Evolutionary conservation across 345 rosid genomes (phyloP), one percentile per base, ranked within the genome.

Genomic region (Hirschfeldia incana): DNA sequence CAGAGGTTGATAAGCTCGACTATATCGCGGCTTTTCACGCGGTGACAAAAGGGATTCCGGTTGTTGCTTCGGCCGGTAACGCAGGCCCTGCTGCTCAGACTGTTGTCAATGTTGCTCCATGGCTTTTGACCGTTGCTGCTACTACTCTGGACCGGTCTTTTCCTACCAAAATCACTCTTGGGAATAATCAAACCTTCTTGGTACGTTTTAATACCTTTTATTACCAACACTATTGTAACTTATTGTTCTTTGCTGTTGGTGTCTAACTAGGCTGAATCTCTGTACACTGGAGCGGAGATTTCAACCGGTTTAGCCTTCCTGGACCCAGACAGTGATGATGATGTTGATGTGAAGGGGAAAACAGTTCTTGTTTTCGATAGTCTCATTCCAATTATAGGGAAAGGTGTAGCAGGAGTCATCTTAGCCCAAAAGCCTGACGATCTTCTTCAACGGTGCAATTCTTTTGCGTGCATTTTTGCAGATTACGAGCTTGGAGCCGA

Each of bases 141-240:
- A 85, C 81, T 11, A 88, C 84, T 34, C 65, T 85, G 32, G 91
- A 86, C 42, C 86, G 88, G 66, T 82, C 85, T 9, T 86, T 86
- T 74, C 83, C 84, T 3, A 82, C 87, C 29, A 60, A 74, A 7
- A 76, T 84, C 33, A 65, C 80, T n/a, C 80, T 82, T 39, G 83
- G 82, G 7, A 84, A 84, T 61, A 82, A 76, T 0, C 39, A 72
- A 49, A 76, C 81, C 8, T 2, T 81, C 9, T 33, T 68, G 9
- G 84, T 84, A 75, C 0, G 77, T 67, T 46, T 57, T 6, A 4
- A 4, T 16, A 1, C 39, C 84, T 6, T 86, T 86, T 74, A 81
- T 82, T 3, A 82, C 87, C 28, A 51, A 34, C 0, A 7, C 7
- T n/a, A n/a, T n/a, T 21, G 6, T 27, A 4, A 34, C 15, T 49